Base-by-base conservation (phyloP, 768 basidiomycete species). In the Pleurotus eryngii region DNA sequence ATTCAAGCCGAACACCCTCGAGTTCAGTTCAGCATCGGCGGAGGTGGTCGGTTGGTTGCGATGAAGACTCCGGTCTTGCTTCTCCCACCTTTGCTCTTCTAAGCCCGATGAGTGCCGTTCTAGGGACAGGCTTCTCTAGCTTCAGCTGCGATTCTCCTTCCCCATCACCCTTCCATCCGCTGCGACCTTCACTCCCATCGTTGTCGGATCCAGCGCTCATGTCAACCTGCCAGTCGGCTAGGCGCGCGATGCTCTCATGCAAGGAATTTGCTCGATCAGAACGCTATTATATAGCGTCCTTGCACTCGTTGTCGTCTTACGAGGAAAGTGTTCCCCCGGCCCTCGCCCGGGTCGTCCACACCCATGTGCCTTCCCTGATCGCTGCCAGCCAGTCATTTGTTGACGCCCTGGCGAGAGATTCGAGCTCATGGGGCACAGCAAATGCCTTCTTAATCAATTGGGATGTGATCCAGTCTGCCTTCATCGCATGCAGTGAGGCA, bases 381-480 rank as follows among this genome's bases (percentile, higher is more conserved):
- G 62, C 66, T 15, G 81, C 75, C 12, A 87, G 85, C 26, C 76
- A 81, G 53, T 67, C 68, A n/a, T 72, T 87, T 45, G 60, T 85
- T 14, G 69, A 67, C 17, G 69, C 70, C 15, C 76, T 86, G 65
- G 76, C 81, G 27, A 64, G 64, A 39, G 85, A 87, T 55, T 86
- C 86, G 15, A 86, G 84, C 43, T 82, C 82, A 2, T 80, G 77
- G 74, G 87, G 87, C 9, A 80, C 87, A 24, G 80, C 84, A 8
- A 73, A 76, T 3, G 82, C 87, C 4, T 85, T 89, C 60, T 70
- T 87, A 26, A 69, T 74, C 0, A 73, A 72, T 49, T 78, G 84
- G 63, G 76, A 79, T 26, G 71, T 74, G 14, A 66, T 88, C 17
- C 82, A 85, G 61, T 65, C 68, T 12, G 79, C 84, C 1, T 81